phyloP scores from a whole-genome alignment of 106 monocot genomes.

The Platanthera zijinensis region DNA sequence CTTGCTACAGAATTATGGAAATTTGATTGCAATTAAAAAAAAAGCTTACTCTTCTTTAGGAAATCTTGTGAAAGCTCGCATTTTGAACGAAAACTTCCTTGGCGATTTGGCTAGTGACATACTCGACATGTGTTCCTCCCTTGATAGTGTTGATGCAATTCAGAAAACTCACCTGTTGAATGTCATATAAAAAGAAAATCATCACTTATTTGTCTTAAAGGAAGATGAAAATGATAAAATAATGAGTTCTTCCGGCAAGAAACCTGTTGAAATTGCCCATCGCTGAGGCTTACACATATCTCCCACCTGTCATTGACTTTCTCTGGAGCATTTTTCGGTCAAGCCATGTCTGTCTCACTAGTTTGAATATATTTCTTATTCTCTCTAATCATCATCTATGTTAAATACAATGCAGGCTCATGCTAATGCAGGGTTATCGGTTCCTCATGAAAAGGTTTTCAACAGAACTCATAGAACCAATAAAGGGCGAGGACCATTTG shows the following conservation, averaged over 20 bases:
- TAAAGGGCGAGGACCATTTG: too few species aligned
- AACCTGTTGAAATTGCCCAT: constrained; percentile 99
- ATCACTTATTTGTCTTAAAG: not conserved
- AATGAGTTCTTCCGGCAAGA: not conserved
- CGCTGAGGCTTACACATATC: constrained; percentile 73
- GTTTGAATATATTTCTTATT: too few species aligned
- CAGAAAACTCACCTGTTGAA: constrained; percentile 84
- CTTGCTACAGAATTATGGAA: not conserved
- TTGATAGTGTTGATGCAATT: constrained; percentile 84
- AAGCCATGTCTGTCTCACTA: too few species aligned
- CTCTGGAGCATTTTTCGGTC: constrained; percentile 3
- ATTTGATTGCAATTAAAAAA: not conserved
- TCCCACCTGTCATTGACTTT: constrained; percentile 94
- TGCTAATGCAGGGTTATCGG: too few species aligned
- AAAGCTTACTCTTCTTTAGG: constrained; percentile 69
- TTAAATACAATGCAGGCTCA: too few species aligned
- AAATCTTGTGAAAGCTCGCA: constrained; percentile 83
- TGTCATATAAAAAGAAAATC: not conserved
- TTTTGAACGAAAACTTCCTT: constrained; percentile 88
- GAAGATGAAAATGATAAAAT: not conserved
- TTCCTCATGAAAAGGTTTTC: too few species aligned
- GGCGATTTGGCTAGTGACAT: constrained; percentile 86
- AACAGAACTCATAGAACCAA: too few species aligned
- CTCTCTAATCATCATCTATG: too few species aligned
- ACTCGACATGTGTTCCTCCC: constrained; percentile 97